These are phyloP conservation scores for Liriodendron chinense DNA, from an alignment of 164 flowering plant genomes.

Conservation along the genomic window DNA sequence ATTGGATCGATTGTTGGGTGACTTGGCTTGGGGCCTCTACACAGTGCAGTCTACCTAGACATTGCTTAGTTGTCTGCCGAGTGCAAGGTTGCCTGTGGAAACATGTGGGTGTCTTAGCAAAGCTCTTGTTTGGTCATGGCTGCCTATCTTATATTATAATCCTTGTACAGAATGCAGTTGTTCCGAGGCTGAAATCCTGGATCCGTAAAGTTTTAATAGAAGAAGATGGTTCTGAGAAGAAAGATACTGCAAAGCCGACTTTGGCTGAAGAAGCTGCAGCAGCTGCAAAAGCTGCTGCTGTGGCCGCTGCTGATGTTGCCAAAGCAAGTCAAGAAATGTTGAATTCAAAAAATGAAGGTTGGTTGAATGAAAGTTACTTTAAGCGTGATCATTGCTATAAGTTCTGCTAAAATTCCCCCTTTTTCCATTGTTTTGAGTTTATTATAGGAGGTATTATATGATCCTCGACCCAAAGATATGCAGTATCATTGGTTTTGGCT, in stretches of 20 bases:
- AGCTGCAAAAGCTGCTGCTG: conserved; percentile 93
- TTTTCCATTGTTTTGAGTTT: neutral
- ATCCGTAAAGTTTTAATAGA: conserved; percentile 75
- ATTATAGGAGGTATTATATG: neutral
- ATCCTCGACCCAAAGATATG: no score
- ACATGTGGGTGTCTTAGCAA: neutral
- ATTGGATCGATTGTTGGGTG: neutral
- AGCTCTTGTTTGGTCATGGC: neutral
- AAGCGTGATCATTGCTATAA: neutral
- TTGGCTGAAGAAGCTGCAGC: conserved; percentile 84
- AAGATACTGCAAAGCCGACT: conserved; percentile 46
- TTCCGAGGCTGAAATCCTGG: conserved; percentile 93
- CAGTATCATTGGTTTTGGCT: no score
- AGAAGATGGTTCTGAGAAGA: conserved; percentile 43
- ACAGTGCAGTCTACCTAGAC: neutral
- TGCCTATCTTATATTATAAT: conserved; percentile 2
- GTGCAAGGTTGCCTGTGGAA: neutral
- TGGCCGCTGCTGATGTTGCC: conserved; percentile 89
- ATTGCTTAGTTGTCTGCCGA: neutral
- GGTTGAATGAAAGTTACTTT: neutral
- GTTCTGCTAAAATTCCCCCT: neutral
- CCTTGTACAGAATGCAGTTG: conserved; percentile 53
- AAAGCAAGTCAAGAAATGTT: conserved; percentile 83
- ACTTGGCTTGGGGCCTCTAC: no score
- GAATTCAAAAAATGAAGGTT: conserved; percentile 72